phyloP scores from a whole-genome alignment of 148 eudicot species.

The Chenopodium album region DNA sequence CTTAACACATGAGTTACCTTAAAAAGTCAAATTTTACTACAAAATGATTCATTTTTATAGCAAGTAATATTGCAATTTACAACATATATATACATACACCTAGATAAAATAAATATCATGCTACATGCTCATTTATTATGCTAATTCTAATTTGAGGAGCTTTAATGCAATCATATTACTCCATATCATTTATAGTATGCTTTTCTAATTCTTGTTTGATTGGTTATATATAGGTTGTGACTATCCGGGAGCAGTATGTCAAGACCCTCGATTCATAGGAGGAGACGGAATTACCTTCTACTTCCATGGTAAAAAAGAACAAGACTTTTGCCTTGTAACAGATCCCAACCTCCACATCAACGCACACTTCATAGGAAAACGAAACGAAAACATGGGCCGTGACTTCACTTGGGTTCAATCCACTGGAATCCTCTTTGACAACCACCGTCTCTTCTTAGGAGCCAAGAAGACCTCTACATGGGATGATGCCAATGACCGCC shows the following conservation, averaged over 20 bases:
- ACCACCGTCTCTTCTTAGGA: slow-evolving; percentile 30
- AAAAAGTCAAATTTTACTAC: too few relatives aligned
- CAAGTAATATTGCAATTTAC: too few relatives aligned
- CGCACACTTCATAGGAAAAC: slow-evolving; percentile 48
- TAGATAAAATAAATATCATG: too few relatives aligned
- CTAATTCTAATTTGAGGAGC: too few relatives aligned
- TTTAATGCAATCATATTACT: too few relatives aligned
- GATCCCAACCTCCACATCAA: slow-evolving; percentile 58
- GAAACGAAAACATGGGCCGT: slow-evolving; percentile 30
- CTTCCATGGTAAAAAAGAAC: slow-evolving; percentile 52
- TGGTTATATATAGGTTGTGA: slow-evolving; percentile 35
- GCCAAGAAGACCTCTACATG: slow-evolving; percentile 31
- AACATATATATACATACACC: too few relatives aligned
- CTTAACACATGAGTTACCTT: too few relatives aligned
- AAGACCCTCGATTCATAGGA: slow-evolving; percentile 56
- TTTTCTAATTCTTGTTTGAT: neutral
- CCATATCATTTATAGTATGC: too few relatives aligned
- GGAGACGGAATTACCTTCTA: slow-evolving; percentile 54
- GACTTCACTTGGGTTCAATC: slow-evolving; percentile 64
- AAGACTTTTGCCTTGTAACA: slow-evolving; percentile 45
- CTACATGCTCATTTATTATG: too few relatives aligned
- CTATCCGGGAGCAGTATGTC: slow-evolving; percentile 54
- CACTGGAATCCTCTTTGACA: slow-evolving; percentile 47
- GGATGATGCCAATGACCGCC: slow-evolving; percentile 40
- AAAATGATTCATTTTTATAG: too few relatives aligned